These are phyloP conservation scores for Cicer chorassanicum DNA, from an alignment of 306 rosid genomes.

Conservation along the genomic window DNA sequence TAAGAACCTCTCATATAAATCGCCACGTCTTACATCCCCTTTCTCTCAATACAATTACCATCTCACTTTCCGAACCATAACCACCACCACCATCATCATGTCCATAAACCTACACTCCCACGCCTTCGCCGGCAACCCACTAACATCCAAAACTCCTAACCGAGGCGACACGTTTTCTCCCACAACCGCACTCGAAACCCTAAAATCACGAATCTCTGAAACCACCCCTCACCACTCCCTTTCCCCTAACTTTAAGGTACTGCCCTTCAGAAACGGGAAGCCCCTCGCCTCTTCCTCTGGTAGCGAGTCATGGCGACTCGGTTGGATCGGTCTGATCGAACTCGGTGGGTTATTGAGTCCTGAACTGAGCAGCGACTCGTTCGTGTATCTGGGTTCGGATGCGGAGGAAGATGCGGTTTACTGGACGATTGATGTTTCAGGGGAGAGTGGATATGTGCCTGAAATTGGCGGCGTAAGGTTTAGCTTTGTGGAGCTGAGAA, in stretches of 20 bases:
- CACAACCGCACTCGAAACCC: slow-evolving; percentile 58
- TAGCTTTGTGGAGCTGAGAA: slow-evolving; percentile 78
- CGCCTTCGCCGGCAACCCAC: slow-evolving; percentile 79
- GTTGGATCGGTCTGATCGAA: slow-evolving; percentile 74
- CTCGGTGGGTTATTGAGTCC: slow-evolving; percentile 48
- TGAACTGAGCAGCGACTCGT: slow-evolving; percentile 53
- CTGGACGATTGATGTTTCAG: slow-evolving; percentile 81
- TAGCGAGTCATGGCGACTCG: slow-evolving; percentile 64
- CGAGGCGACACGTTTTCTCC: slow-evolving; percentile 59
- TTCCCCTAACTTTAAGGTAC: slow-evolving; percentile 61
- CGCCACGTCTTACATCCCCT: slow-evolving; percentile 10
- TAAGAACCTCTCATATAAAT: slow-evolving; percentile 30
- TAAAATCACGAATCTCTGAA: slow-evolving; percentile 60
- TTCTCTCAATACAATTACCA: slow-evolving; percentile 39
- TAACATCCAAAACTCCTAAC: slow-evolving; percentile 60
- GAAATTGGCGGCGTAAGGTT: slow-evolving; percentile 50
- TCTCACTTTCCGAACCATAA: background rate
- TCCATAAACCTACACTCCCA: slow-evolving; percentile 59
- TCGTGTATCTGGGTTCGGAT: slow-evolving; percentile 79
- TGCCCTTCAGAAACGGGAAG: slow-evolving; percentile 76
- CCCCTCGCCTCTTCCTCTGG: slow-evolving; percentile 61
- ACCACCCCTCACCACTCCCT: slow-evolving; percentile 36
- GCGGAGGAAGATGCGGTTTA: slow-evolving; percentile 61
- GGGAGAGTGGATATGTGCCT: slow-evolving; percentile 49
- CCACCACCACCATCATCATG: slow-evolving; percentile 53